Evolutionary conservation across 345 rosid genomes (phyloP).

Genomic region (Linum usitatissimum): DNA sequence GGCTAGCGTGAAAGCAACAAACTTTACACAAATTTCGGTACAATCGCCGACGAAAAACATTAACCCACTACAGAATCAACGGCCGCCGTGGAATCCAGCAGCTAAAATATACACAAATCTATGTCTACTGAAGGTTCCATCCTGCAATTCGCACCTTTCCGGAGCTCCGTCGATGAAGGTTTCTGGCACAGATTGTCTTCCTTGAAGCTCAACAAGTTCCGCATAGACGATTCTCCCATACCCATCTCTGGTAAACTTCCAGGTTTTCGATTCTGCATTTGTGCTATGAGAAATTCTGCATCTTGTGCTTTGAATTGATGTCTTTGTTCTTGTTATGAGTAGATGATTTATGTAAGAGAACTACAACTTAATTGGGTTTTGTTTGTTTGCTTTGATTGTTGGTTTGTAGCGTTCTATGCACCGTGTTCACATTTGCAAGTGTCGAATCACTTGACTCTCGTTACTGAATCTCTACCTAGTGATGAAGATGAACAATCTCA

Average conservation of each 20-base stretch:
- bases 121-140: constrained; percentile 24
- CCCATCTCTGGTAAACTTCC: constrained; percentile 48
- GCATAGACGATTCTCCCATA: constrained; percentile 87
- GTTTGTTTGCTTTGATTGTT: neutral
- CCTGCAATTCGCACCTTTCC: constrained; percentile 70
- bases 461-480: constrained; percentile 55
- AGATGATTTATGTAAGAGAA: neutral
- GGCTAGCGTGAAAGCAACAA: neutral
- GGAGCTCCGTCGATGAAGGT: constrained; percentile 77
- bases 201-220: constrained; percentile 69
- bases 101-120: neutral
- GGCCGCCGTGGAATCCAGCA: neutral
- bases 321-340: no score
- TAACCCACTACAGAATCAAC: neutral
- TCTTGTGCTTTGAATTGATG: no score
- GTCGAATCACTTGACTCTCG: constrained; percentile 60
- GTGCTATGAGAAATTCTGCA: no score
- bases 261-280: neutral
- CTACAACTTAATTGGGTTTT: neutral
- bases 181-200: constrained; percentile 90
- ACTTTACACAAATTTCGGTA: neutral
- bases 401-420: constrained; percentile 56
- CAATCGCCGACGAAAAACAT: neutral
- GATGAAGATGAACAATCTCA: constrained; percentile 29
- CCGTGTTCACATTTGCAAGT: constrained; percentile 81